Evolutionary conservation across 1,139 yeast species (phyloP).

Genomic region (Hyphopichia fennica): DNA sequence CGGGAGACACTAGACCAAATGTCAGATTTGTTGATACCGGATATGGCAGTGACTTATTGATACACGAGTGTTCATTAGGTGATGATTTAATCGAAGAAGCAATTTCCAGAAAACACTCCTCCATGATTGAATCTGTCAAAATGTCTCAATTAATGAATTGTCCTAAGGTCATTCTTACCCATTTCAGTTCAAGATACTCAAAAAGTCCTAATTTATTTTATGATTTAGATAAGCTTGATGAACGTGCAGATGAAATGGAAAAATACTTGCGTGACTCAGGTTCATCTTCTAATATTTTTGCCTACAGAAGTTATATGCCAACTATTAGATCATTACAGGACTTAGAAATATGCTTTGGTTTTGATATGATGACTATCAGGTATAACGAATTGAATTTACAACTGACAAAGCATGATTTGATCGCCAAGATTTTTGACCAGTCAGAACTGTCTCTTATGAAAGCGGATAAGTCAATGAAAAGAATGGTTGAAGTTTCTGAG

Average conservation of each 20-base stretch:
- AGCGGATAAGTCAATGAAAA: constrained; percentile 21
- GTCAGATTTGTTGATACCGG: constrained; percentile 63
- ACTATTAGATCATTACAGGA: constrained; percentile 24
- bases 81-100: constrained; percentile 84
- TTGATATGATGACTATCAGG: constrained; percentile 39
- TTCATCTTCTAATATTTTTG: constrained; percentile 28
- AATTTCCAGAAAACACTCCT: constrained; percentile 78
- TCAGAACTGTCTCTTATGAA: constrained; percentile 18
- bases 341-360: constrained; percentile 40
- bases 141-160: constrained; percentile 75
- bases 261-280: constrained; percentile 24
- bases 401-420: constrained; percentile 10
- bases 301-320: not conserved
- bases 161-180: constrained; percentile 72
- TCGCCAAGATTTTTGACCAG: constrained; percentile 16
- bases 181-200: constrained; percentile 89
- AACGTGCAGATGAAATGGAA: constrained; percentile 22
- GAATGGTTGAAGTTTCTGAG: constrained; percentile 9
- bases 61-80: constrained; percentile 93
- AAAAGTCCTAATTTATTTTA: constrained; percentile 51
- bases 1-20: constrained; percentile 95
- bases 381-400: constrained; percentile 21
- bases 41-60: constrained; percentile 64
- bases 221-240: constrained; percentile 21
- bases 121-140: constrained; percentile 80